These are phyloP conservation scores for Neurospora sp. DNA, from an alignment of 495 filamentous ascomycete species.

Conservation along the genomic window DNA sequence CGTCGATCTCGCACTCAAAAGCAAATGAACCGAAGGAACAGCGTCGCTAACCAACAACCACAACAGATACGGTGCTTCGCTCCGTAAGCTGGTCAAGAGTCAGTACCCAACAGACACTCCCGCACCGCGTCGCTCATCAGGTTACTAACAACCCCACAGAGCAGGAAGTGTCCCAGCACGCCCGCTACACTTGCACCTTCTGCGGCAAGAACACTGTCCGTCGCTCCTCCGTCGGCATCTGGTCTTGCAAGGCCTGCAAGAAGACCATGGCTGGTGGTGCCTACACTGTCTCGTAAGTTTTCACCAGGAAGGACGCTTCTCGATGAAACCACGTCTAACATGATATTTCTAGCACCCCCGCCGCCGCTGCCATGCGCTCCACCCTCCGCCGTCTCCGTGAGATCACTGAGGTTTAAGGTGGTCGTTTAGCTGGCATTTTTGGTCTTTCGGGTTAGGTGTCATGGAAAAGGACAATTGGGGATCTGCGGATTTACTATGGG, in stretches of 20 bases:
- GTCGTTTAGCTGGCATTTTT: conserved; percentile 13
- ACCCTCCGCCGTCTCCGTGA: conserved; percentile 96
- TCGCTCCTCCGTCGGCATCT: conserved; percentile 88
- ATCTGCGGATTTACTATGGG: conserved; percentile 24
- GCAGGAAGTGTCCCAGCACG: conserved; percentile 98
- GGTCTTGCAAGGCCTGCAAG: conserved; percentile 87
- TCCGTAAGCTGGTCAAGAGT: conserved; percentile 98
- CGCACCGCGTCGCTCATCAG: not conserved
- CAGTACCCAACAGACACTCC: not conserved
- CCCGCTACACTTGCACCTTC: conserved; percentile 86
- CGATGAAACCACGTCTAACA: conserved; percentile 11
- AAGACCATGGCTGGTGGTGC: conserved; percentile 95
- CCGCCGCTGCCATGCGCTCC: conserved; percentile 90
- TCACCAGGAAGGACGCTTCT: not conserved
- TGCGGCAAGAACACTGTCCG: conserved; percentile 94
- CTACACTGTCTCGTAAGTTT: conserved; percentile 89
- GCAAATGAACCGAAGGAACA: not conserved
- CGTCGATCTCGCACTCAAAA: not conserved
- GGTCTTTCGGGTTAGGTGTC: conserved; percentile 28
- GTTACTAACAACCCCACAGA: conserved; percentile 24
- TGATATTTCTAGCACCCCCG: conserved; percentile 60
- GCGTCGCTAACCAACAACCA: conserved; percentile 7
- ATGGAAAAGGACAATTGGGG: conserved; percentile 29
- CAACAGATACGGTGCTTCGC: conserved; percentile 88
- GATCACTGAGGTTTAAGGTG: conserved; percentile 84